Evolutionary conservation across 179 eudicot species (phyloP).

Genomic region (Spergularia azorica): DNA sequence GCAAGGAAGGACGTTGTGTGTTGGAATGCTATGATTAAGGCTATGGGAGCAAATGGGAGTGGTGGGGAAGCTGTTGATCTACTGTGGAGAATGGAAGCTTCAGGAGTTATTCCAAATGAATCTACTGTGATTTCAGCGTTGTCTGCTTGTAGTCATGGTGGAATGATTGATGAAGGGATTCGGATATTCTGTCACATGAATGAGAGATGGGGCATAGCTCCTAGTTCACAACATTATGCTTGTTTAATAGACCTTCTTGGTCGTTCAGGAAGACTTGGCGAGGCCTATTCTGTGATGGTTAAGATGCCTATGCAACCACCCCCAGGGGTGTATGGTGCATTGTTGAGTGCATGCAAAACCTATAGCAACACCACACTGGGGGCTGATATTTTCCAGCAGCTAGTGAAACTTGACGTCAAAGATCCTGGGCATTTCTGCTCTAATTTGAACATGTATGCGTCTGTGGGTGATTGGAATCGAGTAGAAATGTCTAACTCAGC

Average conservation of each 20-base stretch:
- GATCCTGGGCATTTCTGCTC: constrained; percentile 38
- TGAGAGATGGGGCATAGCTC: constrained; percentile 34
- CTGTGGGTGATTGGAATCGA: constrained; percentile 35
- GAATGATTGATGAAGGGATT: constrained; percentile 47
- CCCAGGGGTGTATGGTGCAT: constrained; percentile 40
- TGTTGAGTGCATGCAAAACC: constrained; percentile 45
- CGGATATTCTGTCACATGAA: constrained; percentile 32
- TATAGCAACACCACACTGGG: constrained; percentile 41
- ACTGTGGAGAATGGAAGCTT: constrained; percentile 37
- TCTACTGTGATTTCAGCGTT: constrained; percentile 43
- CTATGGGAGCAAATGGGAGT: constrained; percentile 44
- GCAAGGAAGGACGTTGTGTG: constrained; percentile 41
- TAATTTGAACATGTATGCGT: constrained; percentile 35
- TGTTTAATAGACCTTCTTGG: constrained; percentile 54
- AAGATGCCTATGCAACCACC: constrained; percentile 38
- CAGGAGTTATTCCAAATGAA: constrained; percentile 41
- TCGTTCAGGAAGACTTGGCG: constrained; percentile 46
- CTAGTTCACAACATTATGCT: constrained; percentile 45
- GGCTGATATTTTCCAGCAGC: constrained; percentile 28
- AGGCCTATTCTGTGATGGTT: constrained; percentile 36
- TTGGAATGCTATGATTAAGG: constrained; percentile 53
- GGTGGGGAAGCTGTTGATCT: constrained; percentile 42
- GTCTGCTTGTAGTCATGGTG: constrained; percentile 55
- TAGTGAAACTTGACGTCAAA: constrained; percentile 21
- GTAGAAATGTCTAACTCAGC: constrained; percentile 29